These are phyloP conservation scores for Fagopyrum tataricum DNA, from an alignment of 148 eudicot genomes.

Conservation along the genomic window DNA sequence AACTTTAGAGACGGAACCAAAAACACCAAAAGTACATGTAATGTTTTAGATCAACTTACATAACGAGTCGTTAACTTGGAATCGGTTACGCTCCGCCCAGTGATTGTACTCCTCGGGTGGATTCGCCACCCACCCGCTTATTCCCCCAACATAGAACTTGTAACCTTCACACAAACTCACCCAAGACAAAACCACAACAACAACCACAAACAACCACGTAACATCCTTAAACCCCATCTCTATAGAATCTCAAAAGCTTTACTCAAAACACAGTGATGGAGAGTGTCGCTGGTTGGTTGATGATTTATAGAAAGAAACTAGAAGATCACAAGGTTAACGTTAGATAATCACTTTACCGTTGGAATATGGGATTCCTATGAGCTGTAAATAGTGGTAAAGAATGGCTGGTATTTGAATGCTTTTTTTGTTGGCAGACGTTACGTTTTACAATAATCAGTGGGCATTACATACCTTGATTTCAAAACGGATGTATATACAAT, in stretches of 20 bases:
- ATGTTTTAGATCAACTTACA: constrained; percentile 33
- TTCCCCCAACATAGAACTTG: constrained; percentile 62
- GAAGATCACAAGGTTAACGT: constrained; percentile 3
- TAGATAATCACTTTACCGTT: neutral
- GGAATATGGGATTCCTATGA: neutral
- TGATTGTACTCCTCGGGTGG: constrained; percentile 58
- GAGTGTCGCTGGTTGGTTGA: neutral
- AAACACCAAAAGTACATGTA: neutral
- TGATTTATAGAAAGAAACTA: neutral
- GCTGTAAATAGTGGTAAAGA: constrained; percentile 2
- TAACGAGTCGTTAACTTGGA: constrained; percentile 66
- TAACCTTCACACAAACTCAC: constrained; percentile 25
- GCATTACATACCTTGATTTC: neutral
- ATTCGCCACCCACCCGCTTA: constrained; percentile 53
- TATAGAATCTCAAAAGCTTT: neutral
- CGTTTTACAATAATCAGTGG: neutral
- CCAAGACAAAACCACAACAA: neutral
- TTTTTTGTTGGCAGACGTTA: neutral
- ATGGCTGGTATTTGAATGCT: neutral
- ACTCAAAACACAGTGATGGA: neutral
- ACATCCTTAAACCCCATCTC: constrained; percentile 2
- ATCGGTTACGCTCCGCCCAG: constrained; percentile 65
- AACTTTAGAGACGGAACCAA: neutral
- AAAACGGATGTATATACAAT: too few relatives aligned
- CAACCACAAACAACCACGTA: neutral